Conservation (phyloP, 2,329 filamentous ascomycete genomes). For the Hypoxylon sp. region DNA sequence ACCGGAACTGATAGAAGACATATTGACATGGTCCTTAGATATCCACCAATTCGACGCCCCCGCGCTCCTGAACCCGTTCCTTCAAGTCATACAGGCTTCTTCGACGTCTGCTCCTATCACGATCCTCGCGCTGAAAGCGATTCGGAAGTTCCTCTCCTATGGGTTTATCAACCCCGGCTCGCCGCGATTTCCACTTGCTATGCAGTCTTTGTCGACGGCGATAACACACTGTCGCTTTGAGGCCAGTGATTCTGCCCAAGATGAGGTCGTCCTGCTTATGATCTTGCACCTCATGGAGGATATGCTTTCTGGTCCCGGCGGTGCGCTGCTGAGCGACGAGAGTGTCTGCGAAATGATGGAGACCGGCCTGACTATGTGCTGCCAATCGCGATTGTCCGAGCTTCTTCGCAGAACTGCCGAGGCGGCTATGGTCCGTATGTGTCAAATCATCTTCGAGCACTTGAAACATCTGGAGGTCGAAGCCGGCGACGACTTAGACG, state of each 20-base stretch:
- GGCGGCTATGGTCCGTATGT: constrained; percentile 98
- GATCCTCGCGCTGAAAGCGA: constrained; percentile 90
- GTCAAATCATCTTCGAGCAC: constrained; percentile 96
- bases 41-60: constrained; percentile 91
- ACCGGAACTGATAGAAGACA: background rate
- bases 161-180: constrained; percentile 88
- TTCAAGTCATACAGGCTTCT: constrained; percentile 96
- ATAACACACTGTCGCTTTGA: constrained; percentile 99
- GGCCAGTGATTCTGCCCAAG: constrained; percentile 92
- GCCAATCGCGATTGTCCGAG: constrained; percentile 91
- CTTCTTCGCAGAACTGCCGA: constrained; percentile 92
- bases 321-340: constrained; percentile 94
- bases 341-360: constrained; percentile 99
- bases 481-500: constrained; percentile 75
- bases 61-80: constrained; percentile 89
- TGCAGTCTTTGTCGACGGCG: constrained; percentile 94
- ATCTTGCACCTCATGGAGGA: constrained; percentile 98
- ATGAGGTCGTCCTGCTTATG: constrained; percentile 94
- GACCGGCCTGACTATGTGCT: constrained; percentile 96
- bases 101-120: constrained; percentile 97
- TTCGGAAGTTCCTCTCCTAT: constrained; percentile 97
- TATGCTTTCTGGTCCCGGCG: constrained; percentile 94
- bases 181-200: constrained; percentile 89
- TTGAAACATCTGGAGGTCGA: constrained; percentile 89
- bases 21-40: constrained; percentile 67